Evolutionary conservation across 2,329 filamentous ascomycete species (phyloP), one percentile per base, ranked within the genome.

Genomic region (Beauveria caledonica): DNA sequence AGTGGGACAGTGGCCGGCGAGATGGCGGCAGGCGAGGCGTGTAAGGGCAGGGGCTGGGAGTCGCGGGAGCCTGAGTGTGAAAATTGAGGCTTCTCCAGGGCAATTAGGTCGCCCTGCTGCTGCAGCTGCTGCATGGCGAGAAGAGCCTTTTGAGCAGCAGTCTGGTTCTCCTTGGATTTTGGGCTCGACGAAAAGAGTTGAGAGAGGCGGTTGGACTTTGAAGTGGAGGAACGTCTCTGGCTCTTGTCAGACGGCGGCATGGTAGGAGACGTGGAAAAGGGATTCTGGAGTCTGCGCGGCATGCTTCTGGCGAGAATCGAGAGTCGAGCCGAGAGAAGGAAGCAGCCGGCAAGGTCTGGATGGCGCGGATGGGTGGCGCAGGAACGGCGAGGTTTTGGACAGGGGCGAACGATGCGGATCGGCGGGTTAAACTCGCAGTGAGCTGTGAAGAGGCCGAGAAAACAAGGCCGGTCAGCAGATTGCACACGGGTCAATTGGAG

Each of bases 131-230:
- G 84, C 69, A 86, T 84, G 63, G 83, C 80, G 69, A 88, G 80
- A 52, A 90, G 82, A 62, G 86, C 82, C 68, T 89, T 85, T 69
- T 90, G 82, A 56, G 86, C 81, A 62, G 84, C 80, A 56, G 80
- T 78, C 67, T 86, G 81, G 53, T 27, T 33, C 63, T 86, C 80
- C 74, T 88, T 92, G 66, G 83, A 78, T 78, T 92, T 93, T 65
- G 89, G 87, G 55, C 88, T 89, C 57, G 86, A 85, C 62, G 89
- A 90, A 75, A 96, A 96, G 76, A 96, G 85, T 70, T 92, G 87
- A 66, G 86, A 85, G 67, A 96, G 84, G 70, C 89, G 88, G 74
- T 86, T 92, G 71, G 84, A 82, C 75, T 89, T 91, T 68, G 83
- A 84, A 65, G 80, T 78, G 48, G 85, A 86, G 59, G 80, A 77